Evolutionary conservation across 164 flowering plant species (phyloP), one percentile per base, ranked within the genome.

Genomic region (Aristolochia californica): DNA sequence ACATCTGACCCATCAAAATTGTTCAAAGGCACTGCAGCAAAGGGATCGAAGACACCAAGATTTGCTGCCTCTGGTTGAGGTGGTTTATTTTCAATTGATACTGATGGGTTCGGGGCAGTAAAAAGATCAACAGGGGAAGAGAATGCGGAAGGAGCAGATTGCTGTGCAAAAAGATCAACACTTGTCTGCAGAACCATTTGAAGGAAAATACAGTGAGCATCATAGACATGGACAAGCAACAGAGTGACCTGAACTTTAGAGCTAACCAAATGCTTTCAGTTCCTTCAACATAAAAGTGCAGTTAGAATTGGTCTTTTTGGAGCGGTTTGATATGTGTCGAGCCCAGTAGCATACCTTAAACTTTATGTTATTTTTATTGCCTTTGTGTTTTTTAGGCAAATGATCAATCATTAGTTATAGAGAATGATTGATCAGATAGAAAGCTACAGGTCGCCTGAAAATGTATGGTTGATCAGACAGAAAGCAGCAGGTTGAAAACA

Each of bases 1-100:
- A 72, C 50, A 66, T 90, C 94, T 28, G 91, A 76, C 40, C 80
- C 84, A 72, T 82, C 94, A 73, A 84, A 86, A 65, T 56, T 82
- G 75, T 77, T 83, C 26, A 86, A 63, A 5, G 97, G 94, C 58
- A 94, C 74, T 8, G 89, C 74, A 62, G 89, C 94, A 77, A 94
- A 94, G 17, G 99, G 97, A 72, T 90, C 99, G 62, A 78, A 61
- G 9, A 58, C 26, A 30, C 44, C 69, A 26, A 66, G 53, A 24
- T 59, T 73, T 18, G 56, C 30, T 10, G 75, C 65, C 22, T 67
- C 81, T 61, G 80, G 24, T 48, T 78, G 71, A 50, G 71, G 61
- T 56, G 78, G n/a, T 23, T 66, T 76, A 34, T 57, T 61, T 59
- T 77, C 83, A 34, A 74, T 60, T 53, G 71, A 78, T 53, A 69